Conservation (phyloP, 495 filamentous ascomycete genomes). For the Poronia punctata region DNA sequence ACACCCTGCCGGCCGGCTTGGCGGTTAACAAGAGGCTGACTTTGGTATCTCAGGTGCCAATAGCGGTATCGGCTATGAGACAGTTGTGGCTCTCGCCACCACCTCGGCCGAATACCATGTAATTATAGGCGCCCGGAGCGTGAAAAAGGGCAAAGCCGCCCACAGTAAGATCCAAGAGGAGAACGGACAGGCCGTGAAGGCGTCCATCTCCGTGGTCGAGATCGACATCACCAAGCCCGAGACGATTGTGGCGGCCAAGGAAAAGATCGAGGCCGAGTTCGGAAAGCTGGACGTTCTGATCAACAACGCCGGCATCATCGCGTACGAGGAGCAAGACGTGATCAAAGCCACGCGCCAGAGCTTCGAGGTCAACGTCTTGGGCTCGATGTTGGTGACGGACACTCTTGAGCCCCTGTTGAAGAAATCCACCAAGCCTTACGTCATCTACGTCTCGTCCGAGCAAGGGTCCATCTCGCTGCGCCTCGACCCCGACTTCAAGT, state of each 20-base stretch:
- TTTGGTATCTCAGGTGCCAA: constrained; percentile 25
- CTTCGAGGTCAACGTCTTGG: constrained; percentile 45
- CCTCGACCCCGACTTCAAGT: constrained; percentile 17
- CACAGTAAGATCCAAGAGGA: constrained; percentile 24
- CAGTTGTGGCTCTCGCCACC: constrained; percentile 32
- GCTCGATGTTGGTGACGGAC: constrained; percentile 37
- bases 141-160: constrained; percentile 37
- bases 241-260: constrained; percentile 31
- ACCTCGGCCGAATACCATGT: constrained; percentile 34
- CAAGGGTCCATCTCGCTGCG: constrained; percentile 24
- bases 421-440: constrained; percentile 29
- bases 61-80: constrained; percentile 43
- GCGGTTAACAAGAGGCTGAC: neutral
- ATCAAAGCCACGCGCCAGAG: constrained; percentile 20
- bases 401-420: constrained; percentile 41
- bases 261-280: constrained; percentile 23
- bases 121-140: constrained; percentile 32
- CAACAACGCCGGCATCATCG: constrained; percentile 39
- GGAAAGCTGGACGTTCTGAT: constrained; percentile 39
- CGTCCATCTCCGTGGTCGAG: constrained; percentile 28
- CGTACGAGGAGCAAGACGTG: constrained; percentile 10
- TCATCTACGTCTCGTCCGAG: constrained; percentile 35
- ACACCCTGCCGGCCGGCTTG: too few relatives aligned
- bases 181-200: constrained; percentile 12
- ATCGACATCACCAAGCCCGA: constrained; percentile 38